Conservation (phyloP, 768 basidiomycete genomes). For the Austroboletus festivus region DNA sequence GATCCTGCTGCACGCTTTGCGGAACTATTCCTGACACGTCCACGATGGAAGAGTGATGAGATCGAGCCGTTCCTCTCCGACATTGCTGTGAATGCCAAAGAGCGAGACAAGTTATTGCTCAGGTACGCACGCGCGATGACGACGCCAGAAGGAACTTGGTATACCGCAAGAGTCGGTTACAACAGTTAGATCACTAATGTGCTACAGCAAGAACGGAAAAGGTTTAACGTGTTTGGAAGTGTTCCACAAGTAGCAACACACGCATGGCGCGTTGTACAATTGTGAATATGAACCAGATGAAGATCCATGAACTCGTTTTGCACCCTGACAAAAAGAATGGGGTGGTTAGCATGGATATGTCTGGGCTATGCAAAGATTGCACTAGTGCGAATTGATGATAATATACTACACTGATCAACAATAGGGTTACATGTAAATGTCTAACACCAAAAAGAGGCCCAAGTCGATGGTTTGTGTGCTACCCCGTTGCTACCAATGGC, state of each 20-base stretch:
- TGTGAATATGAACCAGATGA: too few species aligned
- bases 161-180: conserved; percentile 67
- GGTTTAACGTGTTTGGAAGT: too few species aligned
- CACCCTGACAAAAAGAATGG: neutral
- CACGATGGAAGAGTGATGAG: conserved; percentile 75
- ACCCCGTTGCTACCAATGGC: too few species aligned
- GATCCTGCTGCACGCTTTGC: conserved; percentile 80
- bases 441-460: neutral
- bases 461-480: neutral
- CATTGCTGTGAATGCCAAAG: conserved; percentile 80
- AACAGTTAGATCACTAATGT: conserved; percentile 41
- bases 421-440: neutral
- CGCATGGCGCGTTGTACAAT: neutral
- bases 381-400: neutral
- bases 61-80: conserved; percentile 80
- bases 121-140: conserved; percentile 83
- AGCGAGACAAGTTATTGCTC: conserved; percentile 80
- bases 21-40: conserved; percentile 81
- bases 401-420: neutral
- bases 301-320: too few species aligned
- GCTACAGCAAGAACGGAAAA: too few species aligned
- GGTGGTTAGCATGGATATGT: too few species aligned
- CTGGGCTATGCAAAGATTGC: neutral
- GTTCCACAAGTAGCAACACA: too few species aligned
- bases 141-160: conserved; percentile 65